phyloP scores from a whole-genome alignment of 768 basidiomycete genomes.

The Pleurotus tuber-regium region DNA sequence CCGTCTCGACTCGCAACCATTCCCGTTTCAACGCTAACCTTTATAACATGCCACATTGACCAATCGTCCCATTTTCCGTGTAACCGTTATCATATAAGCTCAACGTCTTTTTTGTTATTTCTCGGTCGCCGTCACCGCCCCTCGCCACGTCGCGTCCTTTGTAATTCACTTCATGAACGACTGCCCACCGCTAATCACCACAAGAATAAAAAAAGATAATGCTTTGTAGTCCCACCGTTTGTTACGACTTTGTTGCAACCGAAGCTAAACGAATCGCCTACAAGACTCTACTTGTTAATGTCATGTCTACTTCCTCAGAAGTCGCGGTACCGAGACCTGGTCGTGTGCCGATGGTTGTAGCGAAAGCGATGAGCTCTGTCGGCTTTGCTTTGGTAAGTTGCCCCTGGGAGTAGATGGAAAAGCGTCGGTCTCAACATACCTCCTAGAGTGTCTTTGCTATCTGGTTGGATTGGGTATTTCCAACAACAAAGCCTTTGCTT shows the following conservation, averaged over 20 bases:
- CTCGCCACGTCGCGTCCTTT: constrained; percentile 2
- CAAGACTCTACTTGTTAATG: constrained; percentile 4
- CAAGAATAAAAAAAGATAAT: background rate
- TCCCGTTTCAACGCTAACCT: constrained; percentile 17
- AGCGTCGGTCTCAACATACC: constrained; percentile 8
- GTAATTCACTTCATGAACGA: constrained; percentile 1
- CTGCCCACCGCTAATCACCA: background rate
- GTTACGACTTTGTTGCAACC: background rate
- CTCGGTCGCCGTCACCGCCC: background rate
- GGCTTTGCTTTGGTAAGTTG: constrained; percentile 38
- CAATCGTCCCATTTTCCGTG: constrained; percentile 9
- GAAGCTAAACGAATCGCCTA: constrained; percentile 7
- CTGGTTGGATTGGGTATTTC: constrained; percentile 25
- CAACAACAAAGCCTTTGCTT: background rate
- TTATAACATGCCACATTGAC: constrained; percentile 1
- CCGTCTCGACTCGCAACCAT: constrained; percentile 20
- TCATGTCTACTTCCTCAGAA: background rate
- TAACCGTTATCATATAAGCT: background rate
- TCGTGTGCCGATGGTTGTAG: constrained; percentile 19
- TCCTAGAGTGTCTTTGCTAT: constrained; percentile 41
- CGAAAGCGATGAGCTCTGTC: constrained; percentile 23
- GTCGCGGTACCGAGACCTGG: constrained; percentile 10
- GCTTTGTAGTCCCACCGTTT: background rate
- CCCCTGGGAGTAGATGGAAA: background rate
- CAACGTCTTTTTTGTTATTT: background rate